Evolutionary conservation across 345 rosid genomes (phyloP), one percentile per base, ranked within the genome.

Genomic region (Hirschfeldia incana): DNA sequence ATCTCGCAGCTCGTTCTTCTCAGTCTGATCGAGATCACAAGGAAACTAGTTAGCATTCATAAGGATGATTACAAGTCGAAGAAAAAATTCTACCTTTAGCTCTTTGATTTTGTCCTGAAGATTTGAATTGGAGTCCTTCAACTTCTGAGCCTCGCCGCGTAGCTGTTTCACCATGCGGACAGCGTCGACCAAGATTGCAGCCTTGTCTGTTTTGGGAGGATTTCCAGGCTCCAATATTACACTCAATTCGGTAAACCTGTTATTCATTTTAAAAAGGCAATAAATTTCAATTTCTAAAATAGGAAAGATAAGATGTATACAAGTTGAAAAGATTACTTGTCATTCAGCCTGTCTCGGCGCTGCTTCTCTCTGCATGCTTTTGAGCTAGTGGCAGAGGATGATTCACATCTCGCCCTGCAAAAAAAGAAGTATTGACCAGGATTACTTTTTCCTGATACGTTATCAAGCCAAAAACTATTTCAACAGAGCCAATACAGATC

Each of bases 281-380:
- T 57, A 58, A 69, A 36, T 17, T 21, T 58, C 39, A 29, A 57
- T 70, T 57, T 76, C 59, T 44, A 2, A 5, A 17, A 12, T 42
- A 57, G 42, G 39, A 11, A 69, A 36, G 12, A 21, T n/a, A 67
- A 78, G 73, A 34, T 21, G 62, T 4, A 67, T 55, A 66, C 65
- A 53, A 46, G 42, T 44, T 32, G 10, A 26, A 13, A 80, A 42
- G 39, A 70, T 62, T 87, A 95, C 99, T 91, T 95, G 91, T 95
- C 99, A 76, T 93, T 95, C 63, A 95, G 90, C 82, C 85, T 87
- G 83, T 93, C 98, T 69, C 99, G 87, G 8, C 99, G 98, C 90
- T 87, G 69, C 88, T 95, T 95, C 89, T 95, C 99, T 87, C 99
- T 86, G 80, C 99, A 93, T 46, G 99, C 99, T 77, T 95, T 95